phyloP scores from a whole-genome alignment of 768 basidiomycete species.

The Chalciporus piperatus region DNA sequence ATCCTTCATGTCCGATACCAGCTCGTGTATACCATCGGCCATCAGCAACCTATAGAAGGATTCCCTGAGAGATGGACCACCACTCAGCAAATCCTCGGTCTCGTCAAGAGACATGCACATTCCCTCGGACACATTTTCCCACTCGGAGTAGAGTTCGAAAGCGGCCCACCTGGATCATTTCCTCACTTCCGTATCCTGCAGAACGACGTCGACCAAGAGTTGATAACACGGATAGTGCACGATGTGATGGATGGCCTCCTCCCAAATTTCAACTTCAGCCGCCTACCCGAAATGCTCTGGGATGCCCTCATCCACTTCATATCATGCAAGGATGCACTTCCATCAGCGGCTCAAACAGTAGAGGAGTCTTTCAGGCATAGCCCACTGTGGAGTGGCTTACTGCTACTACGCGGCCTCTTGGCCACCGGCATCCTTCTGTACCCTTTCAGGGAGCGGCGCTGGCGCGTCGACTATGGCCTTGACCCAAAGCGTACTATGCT shows the following conservation, averaged over 20 bases:
- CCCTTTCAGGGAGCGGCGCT: constrained; percentile 24
- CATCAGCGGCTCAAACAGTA: not conserved
- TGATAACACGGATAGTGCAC: constrained; percentile 9
- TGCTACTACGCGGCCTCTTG: constrained; percentile 26
- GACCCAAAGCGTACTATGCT: constrained; percentile 14
- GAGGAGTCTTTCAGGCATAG: not conserved
- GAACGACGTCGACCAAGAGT: not conserved
- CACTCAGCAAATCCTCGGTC: not conserved
- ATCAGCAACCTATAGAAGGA: not conserved
- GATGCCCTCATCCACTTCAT: constrained; percentile 10
- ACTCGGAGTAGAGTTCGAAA: constrained; percentile 6
- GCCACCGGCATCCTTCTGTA: constrained; percentile 22
- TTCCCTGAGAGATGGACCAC: not conserved
- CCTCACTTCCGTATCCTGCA: constrained; percentile 15
- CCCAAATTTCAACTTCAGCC: constrained; percentile 7
- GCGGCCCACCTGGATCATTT: constrained; percentile 6
- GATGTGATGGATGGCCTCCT: constrained; percentile 11
- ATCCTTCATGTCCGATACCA: not conserved
- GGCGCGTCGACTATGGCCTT: constrained; percentile 27
- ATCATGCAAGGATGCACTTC: not conserved
- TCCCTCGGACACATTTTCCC: constrained; percentile 1
- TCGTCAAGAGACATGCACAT: not conserved
- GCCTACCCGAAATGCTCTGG: not conserved
- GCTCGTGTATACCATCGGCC: not conserved
- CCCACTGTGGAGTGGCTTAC: constrained; percentile 10